phyloP scores from a whole-genome alignment of 768 basidiomycete genomes.

The Russula sp. region DNA sequence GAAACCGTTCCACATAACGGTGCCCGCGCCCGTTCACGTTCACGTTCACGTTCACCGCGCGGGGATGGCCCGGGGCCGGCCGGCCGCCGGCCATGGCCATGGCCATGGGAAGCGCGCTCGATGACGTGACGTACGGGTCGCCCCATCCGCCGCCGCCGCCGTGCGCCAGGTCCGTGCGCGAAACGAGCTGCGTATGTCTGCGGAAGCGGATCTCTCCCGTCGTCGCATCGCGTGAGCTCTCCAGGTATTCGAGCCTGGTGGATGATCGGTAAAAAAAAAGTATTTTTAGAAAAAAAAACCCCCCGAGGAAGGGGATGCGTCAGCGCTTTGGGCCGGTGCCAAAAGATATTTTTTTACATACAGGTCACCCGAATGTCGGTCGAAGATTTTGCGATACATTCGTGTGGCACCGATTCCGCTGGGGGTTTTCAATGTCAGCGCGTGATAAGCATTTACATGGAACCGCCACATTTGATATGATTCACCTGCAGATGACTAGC shows the following conservation, averaged over 20 bases:
- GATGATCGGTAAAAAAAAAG: too few species aligned
- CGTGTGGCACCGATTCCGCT: slow-evolving; percentile 16
- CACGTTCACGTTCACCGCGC: background rate
- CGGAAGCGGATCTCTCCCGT: slow-evolving; percentile 17
- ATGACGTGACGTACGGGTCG: background rate
- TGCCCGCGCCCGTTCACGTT: too few species aligned
- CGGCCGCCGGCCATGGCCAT: too few species aligned
- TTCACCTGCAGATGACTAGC: slow-evolving; percentile 14
- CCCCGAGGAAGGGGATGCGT: too few species aligned
- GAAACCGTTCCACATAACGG: background rate
- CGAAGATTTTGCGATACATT: slow-evolving; percentile 16
- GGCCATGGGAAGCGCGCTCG: background rate
- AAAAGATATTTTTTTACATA: too few species aligned
- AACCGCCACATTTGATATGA: too few species aligned
- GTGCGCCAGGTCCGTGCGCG: background rate
- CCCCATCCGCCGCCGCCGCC: too few species aligned
- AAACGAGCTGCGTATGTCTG: slow-evolving; percentile 6
- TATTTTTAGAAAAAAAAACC: too few species aligned
- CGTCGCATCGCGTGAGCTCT: slow-evolving; percentile 6
- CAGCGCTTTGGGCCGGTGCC: too few species aligned
- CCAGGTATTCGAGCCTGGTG: slow-evolving; percentile 15
- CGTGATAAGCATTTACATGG: background rate
- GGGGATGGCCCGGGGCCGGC: too few species aligned
- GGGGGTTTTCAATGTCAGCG: background rate
- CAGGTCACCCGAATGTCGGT: slow-evolving; percentile 1